Base-by-base conservation (phyloP, 495 filamentous ascomycete species). In the Penicillium crystallinum region DNA sequence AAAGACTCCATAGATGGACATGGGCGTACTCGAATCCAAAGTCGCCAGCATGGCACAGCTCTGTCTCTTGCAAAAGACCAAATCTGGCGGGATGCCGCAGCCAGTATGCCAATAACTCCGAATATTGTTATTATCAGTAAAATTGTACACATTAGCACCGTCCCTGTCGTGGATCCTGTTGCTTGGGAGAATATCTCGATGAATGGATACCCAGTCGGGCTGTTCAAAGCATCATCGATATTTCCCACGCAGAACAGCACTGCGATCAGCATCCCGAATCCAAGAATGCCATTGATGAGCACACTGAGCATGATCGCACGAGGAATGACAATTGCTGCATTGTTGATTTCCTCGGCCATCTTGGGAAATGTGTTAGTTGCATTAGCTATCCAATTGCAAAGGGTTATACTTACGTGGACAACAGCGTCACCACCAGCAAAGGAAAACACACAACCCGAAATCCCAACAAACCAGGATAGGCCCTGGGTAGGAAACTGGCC, bases 11-110 rank as follows among this genome's bases (percentile, higher is more conserved):
- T n/a, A n/a, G n/a, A n/a, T n/a, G n/a, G n/a, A n/a, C n/a, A n/a
- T n/a, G n/a, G 8, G 25, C 21, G 57, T 66, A 81, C 76, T 60
- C 71, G 70, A 33, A 62, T 70, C 45, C 77, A 66, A 0, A 68
- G 30, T 14, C 56, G 52, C 53, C 69, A 75, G 11, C 74, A 68
- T 0, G 79, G 79, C 10, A 81, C 52, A 4, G 74, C 79, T n/a
- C 71, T 66, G 49, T 83, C 80, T 6, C 80, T 67, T 0, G 78
- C 69, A 53, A 83, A 81, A 0, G 78, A 74, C 78, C 78, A 84
- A 21, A 77, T 64, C 56, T 79, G 69, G 2, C 81, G 71, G 8
- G 79, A 80, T 1, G 74, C 58, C 0, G 78, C 70, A n/a, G 79
- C 78, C 29, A 77, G 51, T 51, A 72, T 67, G 7, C 74, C 69